phyloP scores from a whole-genome alignment of 768 basidiomycete genomes.

The Gyrodon lividus region DNA sequence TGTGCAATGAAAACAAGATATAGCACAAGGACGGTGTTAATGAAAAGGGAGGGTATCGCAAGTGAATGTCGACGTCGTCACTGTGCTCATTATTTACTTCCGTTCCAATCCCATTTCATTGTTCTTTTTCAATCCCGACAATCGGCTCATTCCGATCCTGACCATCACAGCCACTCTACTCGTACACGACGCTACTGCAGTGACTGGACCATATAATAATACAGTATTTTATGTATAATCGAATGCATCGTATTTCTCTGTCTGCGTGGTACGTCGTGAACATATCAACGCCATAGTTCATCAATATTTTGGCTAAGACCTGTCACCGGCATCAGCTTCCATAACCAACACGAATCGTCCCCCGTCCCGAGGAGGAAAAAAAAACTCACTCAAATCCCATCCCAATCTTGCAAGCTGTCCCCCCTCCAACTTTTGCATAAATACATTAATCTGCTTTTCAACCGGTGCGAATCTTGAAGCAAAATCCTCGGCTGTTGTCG shows the following conservation, averaged over 20 bases:
- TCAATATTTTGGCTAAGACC: background rate
- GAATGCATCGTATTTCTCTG: background rate
- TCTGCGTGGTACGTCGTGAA: background rate
- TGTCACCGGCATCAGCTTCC: conserved; percentile 3
- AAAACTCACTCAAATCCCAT: conserved; percentile 26
- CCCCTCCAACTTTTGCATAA: conserved; percentile 18
- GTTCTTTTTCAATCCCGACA: conserved; percentile 13
- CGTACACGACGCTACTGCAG: too few species aligned
- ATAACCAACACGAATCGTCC: background rate
- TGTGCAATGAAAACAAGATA: too few species aligned
- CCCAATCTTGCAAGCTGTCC: conserved; percentile 24
- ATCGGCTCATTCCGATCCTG: conserved; percentile 16
- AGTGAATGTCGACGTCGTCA: background rate
- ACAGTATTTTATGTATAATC: conserved; percentile 9
- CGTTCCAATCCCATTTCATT: conserved; percentile 18
- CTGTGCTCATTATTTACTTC: too few species aligned
- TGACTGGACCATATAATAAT: conserved; percentile 13
- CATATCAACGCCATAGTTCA: conserved; percentile 1
- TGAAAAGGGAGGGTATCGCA: background rate
- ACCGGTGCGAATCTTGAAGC: conserved; percentile 12
- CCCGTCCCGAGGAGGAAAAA: background rate
- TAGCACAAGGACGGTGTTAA: conserved; percentile 1
- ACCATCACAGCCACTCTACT: too few species aligned
- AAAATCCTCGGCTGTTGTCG: conserved; percentile 25
- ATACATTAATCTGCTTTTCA: conserved; percentile 19